Evolutionary conservation across 2,329 filamentous ascomycete species (phyloP).

Genomic region (Sordariomycetes sp.): DNA sequence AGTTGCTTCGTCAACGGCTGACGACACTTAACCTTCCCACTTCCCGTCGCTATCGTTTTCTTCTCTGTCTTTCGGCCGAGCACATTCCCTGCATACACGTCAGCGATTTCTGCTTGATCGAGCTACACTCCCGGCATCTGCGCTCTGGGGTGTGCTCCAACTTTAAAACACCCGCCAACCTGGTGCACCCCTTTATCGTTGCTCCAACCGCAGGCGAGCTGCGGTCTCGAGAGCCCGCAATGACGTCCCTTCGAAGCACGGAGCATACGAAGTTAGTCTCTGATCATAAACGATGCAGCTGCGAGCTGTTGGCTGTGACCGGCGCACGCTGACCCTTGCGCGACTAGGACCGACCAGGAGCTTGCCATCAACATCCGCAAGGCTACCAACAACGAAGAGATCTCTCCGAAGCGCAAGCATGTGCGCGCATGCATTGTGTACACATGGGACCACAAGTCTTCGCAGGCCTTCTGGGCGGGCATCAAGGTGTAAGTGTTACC

Average conservation of each 20-base stretch:
- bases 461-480: slow-evolving; percentile 88
- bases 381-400: slow-evolving; percentile 59
- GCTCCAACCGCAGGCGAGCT: slow-evolving; percentile 3
- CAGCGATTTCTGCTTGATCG: neutral
- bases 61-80: neutral
- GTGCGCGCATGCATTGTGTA: slow-evolving; percentile 97
- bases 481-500: slow-evolving; percentile 82
- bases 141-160: neutral
- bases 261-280: slow-evolving; percentile 25
- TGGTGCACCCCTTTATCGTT: slow-evolving; percentile 3
- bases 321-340: neutral
- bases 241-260: slow-evolving; percentile 20
- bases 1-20: slow-evolving; percentile 3
- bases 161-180: neutral
- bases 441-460: slow-evolving; percentile 98
- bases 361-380: slow-evolving; percentile 63
- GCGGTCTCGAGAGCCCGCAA: slow-evolving; percentile 9
- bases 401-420: slow-evolving; percentile 75
- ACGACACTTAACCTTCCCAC: slow-evolving; percentile 1
- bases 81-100: neutral
- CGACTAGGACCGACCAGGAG: slow-evolving; percentile 54
- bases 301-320: slow-evolving; percentile 2
- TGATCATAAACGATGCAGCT: neutral
- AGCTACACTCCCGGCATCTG: neutral
- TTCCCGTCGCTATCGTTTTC: neutral